Evolutionary conservation across 176 grass and related monocot species (phyloP).

Genomic region (Panicum miliaceum): DNA sequence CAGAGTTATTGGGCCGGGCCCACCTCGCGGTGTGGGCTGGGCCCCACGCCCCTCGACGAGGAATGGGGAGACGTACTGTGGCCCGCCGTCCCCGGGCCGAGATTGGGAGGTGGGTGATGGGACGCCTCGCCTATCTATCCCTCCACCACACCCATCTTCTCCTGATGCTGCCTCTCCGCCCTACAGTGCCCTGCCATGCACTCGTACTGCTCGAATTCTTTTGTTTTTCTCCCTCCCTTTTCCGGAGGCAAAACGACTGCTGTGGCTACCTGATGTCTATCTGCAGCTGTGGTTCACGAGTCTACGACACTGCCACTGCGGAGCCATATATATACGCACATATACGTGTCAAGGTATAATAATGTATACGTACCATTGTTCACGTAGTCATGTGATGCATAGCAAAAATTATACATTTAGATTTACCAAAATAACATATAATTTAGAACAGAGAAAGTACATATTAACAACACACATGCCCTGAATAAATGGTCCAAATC

Average conservation of each 20-base stretch:
- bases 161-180: background rate
- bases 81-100: background rate
- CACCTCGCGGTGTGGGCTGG: background rate
- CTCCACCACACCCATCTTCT: background rate
- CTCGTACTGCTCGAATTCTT: background rate
- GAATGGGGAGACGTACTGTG: background rate
- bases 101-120: background rate
- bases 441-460: no score
- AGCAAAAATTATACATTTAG: no score
- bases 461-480: no score
- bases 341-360: no score
- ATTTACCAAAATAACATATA: no score
- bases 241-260: background rate
- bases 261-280: background rate
- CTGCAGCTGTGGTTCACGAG: background rate
- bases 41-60: background rate
- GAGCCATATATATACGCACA: no score
- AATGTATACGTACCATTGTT: no score
- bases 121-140: slow-evolving; percentile 12
- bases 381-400: no score
- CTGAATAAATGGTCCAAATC: no score
- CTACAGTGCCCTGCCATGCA: background rate
- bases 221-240: background rate
- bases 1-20: slow-evolving; percentile 31
- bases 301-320: no score